These are phyloP conservation scores for Cystobasidium tubakii DNA, from an alignment of 768 basidiomycete species.

Conservation along the genomic window DNA sequence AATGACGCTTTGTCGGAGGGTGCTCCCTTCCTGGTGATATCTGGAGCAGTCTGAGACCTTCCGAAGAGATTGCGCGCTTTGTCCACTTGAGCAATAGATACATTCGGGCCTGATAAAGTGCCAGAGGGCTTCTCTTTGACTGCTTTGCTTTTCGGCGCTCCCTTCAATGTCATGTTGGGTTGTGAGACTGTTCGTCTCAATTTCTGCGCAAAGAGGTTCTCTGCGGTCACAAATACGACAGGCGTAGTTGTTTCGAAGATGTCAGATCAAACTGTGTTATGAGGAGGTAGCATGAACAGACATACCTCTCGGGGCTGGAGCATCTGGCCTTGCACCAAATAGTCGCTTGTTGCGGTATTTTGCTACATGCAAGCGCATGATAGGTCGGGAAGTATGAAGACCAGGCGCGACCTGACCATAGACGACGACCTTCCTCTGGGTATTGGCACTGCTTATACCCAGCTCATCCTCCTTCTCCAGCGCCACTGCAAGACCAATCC, in stretches of 20 bases:
- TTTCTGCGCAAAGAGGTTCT: slow-evolving; percentile 34
- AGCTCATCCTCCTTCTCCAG: slow-evolving; percentile 20
- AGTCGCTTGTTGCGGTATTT: slow-evolving; percentile 9
- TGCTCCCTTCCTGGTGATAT: neutral
- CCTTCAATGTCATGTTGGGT: neutral
- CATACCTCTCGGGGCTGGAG: slow-evolving; percentile 30
- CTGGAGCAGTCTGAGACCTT: neutral
- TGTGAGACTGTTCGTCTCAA: slow-evolving; percentile 30
- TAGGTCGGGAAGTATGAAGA: neutral
- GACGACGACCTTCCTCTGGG: slow-evolving; percentile 7
- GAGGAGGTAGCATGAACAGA: too few relatives aligned
- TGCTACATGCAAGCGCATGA: slow-evolving; percentile 26
- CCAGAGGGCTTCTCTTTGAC: neutral
- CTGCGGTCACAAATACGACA: too few relatives aligned
- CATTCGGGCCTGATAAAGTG: neutral
- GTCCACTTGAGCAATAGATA: neutral
- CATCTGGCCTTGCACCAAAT: slow-evolving; percentile 21
- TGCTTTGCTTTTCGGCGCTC: slow-evolving; percentile 15
- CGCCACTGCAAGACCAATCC: slow-evolving; percentile 6
- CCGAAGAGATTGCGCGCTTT: slow-evolving; percentile 28
- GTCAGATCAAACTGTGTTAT: too few relatives aligned
- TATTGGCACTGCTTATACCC: neutral
- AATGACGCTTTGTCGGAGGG: neutral
- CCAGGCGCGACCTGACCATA: slow-evolving; percentile 15
- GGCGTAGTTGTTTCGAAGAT: too few relatives aligned